Conservation (phyloP, 352 stramenopile genomes). For the Globisporangium camurandrum region DNA sequence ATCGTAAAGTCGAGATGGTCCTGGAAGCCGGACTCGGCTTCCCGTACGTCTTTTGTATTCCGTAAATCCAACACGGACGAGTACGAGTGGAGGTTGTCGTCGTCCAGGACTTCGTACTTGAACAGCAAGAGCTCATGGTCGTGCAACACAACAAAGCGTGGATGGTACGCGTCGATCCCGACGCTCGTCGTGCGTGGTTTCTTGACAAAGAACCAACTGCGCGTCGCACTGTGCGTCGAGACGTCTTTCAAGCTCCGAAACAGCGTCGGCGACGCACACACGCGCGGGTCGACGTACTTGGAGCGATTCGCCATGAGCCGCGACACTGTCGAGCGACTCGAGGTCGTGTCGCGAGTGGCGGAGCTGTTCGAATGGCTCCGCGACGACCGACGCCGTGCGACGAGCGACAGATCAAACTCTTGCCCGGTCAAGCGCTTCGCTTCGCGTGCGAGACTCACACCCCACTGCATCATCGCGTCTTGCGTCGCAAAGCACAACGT, state of each 20-base stretch:
- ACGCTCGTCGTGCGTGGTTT: conserved; percentile 45
- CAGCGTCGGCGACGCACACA: conserved; percentile 35
- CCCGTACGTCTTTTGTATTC: conserved; percentile 73
- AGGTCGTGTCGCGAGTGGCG: conserved; percentile 45
- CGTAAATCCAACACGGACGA: conserved; percentile 64
- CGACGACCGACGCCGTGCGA: conserved; percentile 46
- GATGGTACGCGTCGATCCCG: conserved; percentile 75
- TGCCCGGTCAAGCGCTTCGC: conserved; percentile 72
- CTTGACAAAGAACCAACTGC: conserved; percentile 84
- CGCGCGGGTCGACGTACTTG: conserved; percentile 65
- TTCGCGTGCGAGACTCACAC: conserved; percentile 63
- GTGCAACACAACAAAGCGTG: conserved; percentile 75
- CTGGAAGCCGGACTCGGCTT: conserved; percentile 69
- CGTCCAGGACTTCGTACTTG: conserved; percentile 81
- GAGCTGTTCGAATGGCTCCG: conserved; percentile 70
- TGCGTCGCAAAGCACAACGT: conserved; percentile 71
- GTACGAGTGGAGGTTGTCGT: conserved; percentile 59
- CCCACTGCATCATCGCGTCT: conserved; percentile 87
- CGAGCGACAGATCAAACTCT: conserved; percentile 75
- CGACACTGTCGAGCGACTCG: conserved; percentile 50
- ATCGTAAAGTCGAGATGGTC: conserved; percentile 85
- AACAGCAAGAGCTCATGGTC: conserved; percentile 75
- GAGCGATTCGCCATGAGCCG: conserved; percentile 68
- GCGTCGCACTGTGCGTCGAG: conserved; percentile 45
- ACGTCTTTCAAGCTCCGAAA: conserved; percentile 78